Percentiles rank a stretch among this genome's conserved stretches.
These are phyloP conservation scores for Triticum dicoccoides DNA, from an alignment of 176 grass and related monocot species.

Conservation along the genomic window DNA sequence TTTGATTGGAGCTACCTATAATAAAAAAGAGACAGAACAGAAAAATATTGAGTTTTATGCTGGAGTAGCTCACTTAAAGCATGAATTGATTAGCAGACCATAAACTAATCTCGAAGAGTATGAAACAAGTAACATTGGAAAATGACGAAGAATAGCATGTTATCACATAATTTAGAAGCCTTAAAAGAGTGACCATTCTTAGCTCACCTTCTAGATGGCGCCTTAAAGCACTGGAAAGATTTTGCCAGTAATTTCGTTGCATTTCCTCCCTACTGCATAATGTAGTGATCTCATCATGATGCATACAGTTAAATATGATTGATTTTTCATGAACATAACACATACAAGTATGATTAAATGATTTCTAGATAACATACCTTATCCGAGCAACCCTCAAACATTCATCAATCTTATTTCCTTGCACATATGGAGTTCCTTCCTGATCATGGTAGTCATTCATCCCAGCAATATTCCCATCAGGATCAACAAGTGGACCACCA, in stretches of 20 bases:
- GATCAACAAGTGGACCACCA: conserved; percentile 9
- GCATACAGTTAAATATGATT: not conserved
- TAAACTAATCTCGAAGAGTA: not conserved
- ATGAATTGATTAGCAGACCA: no score
- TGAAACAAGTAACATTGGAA: not conserved
- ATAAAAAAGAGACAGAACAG: not conserved
- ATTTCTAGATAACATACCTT: not conserved
- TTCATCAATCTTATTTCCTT: not conserved
- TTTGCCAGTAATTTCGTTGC: not conserved
- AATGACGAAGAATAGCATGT: not conserved
- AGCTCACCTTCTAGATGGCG: not conserved
- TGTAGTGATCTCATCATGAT: not conserved
- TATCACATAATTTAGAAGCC: not conserved
- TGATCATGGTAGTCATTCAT: not conserved
- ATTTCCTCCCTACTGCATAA: not conserved
- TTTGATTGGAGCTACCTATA: conserved; percentile 1
- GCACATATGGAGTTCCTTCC: not conserved
- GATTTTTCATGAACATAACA: not conserved
- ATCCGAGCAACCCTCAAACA: not conserved
- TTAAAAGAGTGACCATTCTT: not conserved
- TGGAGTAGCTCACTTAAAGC: not conserved
- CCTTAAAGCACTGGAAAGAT: not conserved
- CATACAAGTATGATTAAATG: not conserved
- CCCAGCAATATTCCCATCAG: not conserved
- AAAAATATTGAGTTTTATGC: not conserved